A percentile compares a stretch with the other conserved stretches of the same genome.
These are phyloP conservation scores for Elasticomyces elasticus DNA, from an alignment of 495 filamentous ascomycete genomes.

Conservation along the genomic window DNA sequence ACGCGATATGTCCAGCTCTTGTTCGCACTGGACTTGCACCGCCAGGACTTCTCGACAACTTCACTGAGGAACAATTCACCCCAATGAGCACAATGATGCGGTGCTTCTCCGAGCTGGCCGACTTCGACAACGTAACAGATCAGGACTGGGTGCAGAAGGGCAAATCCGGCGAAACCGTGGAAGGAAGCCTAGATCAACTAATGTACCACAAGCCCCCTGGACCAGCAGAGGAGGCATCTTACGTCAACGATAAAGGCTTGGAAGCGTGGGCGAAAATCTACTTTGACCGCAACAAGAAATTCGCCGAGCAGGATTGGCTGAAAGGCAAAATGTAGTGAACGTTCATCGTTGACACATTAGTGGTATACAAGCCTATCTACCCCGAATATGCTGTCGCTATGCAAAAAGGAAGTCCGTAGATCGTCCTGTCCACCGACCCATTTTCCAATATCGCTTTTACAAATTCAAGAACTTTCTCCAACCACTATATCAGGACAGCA, in stretches of 20 bases:
- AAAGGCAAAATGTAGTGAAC: not conserved
- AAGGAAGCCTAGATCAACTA: constrained; percentile 15
- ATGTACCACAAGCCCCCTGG: constrained; percentile 12
- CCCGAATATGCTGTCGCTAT: constrained; percentile 1
- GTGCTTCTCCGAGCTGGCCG: constrained; percentile 19
- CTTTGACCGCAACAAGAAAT: constrained; percentile 17
- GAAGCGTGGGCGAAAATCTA: constrained; percentile 17
- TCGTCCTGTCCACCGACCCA: not conserved
- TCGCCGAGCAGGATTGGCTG: constrained; percentile 17
- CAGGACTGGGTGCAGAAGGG: constrained; percentile 15
- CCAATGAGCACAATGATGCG: constrained; percentile 33
- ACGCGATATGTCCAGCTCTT: constrained; percentile 34
- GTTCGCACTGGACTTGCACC: constrained; percentile 33
- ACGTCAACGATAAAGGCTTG: constrained; percentile 3
- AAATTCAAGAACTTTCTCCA: not conserved
- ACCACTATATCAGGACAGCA: too few species aligned
- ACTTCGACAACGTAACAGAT: constrained; percentile 4
- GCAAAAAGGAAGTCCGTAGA: not conserved
- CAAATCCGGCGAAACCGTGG: constrained; percentile 16
- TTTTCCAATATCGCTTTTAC: not conserved
- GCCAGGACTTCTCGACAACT: constrained; percentile 27
- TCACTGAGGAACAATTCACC: constrained; percentile 35
- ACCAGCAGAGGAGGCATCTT: not conserved
- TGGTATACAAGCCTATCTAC: not conserved
- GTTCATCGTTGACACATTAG: not conserved